Evolutionary conservation across 371 early-diverging fungal species (phyloP), one percentile per base, ranked within the genome.

Genomic region (Rhizomucor pusillus): DNA sequence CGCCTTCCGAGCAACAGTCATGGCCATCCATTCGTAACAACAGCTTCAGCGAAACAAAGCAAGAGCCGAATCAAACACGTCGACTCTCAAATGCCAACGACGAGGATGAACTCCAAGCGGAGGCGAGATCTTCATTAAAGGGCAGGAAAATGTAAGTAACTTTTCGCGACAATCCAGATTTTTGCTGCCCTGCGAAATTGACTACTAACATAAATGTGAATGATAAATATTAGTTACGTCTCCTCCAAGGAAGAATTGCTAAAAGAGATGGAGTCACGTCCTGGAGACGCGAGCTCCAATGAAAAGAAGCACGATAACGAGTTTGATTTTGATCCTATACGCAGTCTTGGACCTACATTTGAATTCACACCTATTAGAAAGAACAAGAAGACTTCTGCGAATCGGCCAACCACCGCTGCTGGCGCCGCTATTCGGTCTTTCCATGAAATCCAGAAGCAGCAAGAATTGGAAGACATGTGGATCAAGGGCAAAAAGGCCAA

Each of bases 381-480:
- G 5, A 29, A 7, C 29, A 29, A 29, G 29, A 29, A 29, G 5
- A 7, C 5, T 7, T 3, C 29, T 29, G 29, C 29, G 29, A 5
- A 29, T 29, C 29, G 29, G 7, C 3, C 11, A 44, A 14, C 6
- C 5, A 29, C 19, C 14, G 16, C 14, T 13, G 48, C 10, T 4
- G 18, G 16, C 9, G 44, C 19, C 16, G 12, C 24, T 2, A 16
- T 41, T 7, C 34, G 35, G n/a, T 73, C 75, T 10, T 75, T 79
- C 57, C 63, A 69, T 20, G 56, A 59, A 1, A 79, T 79, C 52
- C 66, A 69, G 36, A 62, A 71, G 34, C 73, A 79, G 36, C 79
- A 77, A 46, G 58, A 64, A 47, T 29, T 64, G 13, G 69, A 75
- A 47, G 71, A 69, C 43, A 53, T 58, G 22, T 62, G 66, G 70